A percentile compares a stretch with the other conserved stretches of the same genome.
Evolutionary conservation across 2,329 filamentous ascomycete species (phyloP).

Genomic region (Aspergillus unguis): DNA sequence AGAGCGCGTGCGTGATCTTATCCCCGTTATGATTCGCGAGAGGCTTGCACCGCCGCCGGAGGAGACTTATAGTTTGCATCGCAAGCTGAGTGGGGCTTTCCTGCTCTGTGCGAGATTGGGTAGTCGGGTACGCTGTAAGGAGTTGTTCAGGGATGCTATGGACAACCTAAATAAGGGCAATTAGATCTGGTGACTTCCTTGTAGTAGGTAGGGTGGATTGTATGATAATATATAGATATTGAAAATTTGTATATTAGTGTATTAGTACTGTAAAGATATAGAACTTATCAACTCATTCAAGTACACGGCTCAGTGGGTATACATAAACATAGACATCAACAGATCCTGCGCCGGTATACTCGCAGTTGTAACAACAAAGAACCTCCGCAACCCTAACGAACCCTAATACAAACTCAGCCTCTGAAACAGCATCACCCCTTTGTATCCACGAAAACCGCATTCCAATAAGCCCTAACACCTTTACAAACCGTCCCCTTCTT

Average conservation of each 20-base stretch:
- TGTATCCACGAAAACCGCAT: constrained; percentile 28
- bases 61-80: constrained; percentile 93
- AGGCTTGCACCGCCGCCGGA: constrained; percentile 86
- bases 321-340: neutral
- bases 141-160: constrained; percentile 61
- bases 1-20: constrained; percentile 80
- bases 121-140: constrained; percentile 75
- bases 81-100: constrained; percentile 94
- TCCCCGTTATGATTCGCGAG: constrained; percentile 91
- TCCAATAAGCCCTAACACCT: constrained; percentile 33
- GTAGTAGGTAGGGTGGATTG: neutral
- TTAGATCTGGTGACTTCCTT: neutral
- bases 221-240: constrained; percentile 1
- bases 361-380: neutral
- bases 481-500: constrained; percentile 30
- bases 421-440: neutral
- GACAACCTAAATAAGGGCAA: constrained; percentile 15
- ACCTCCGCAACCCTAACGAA: neutral
- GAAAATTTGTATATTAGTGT: constrained; percentile 13
- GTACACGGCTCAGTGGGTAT: too few relatives aligned
- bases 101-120: constrained; percentile 83
- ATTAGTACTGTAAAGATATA: constrained; percentile 6
- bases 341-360: neutral
- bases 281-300: too few relatives aligned
- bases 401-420: neutral